phyloP scores from a whole-genome alignment of 805 yeast genomes.

The Barnettozyma sucrosica region DNA sequence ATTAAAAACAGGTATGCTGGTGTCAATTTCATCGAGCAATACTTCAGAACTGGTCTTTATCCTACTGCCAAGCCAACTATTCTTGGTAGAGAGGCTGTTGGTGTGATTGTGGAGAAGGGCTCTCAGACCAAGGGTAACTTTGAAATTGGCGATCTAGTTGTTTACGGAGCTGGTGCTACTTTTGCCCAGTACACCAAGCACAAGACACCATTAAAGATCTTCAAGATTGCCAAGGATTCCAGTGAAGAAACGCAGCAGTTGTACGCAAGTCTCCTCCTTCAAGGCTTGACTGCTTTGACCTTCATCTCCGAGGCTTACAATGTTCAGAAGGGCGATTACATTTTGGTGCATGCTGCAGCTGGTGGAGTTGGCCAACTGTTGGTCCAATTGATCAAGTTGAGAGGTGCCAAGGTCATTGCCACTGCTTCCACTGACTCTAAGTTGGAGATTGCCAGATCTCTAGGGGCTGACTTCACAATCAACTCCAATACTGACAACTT shows the following conservation, averaged over 20 bases:
- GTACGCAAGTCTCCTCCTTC: constrained; percentile 58
- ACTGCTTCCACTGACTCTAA: constrained; percentile 76
- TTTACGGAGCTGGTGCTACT: constrained; percentile 44
- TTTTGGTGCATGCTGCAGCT: constrained; percentile 88
- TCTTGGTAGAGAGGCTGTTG: constrained; percentile 72
- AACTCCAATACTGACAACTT: constrained; percentile 51
- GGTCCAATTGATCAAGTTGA: constrained; percentile 52
- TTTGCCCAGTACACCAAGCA: constrained; percentile 72
- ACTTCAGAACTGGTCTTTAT: constrained; percentile 76
- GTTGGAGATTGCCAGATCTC: constrained; percentile 52
- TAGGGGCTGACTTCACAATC: constrained; percentile 75
- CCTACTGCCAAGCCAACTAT: constrained; percentile 54
- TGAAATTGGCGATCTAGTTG: constrained; percentile 67
- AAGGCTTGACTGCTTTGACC: constrained; percentile 76
- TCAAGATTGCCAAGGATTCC: constrained; percentile 44
- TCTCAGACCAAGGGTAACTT: constrained; percentile 41
- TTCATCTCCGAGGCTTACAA: constrained; percentile 60
- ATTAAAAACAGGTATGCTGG: constrained; percentile 76
- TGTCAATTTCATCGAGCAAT: constrained; percentile 74
- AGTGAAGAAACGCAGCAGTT: constrained; percentile 44
- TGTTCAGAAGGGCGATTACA: constrained; percentile 63
- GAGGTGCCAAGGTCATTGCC: constrained; percentile 82
- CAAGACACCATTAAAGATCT: constrained; percentile 29
- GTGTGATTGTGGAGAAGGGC: constrained; percentile 64
- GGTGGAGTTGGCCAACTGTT: constrained; percentile 86